phyloP scores from a whole-genome alignment of 75 land plant species.

The Isoetes taiwanensis region DNA sequence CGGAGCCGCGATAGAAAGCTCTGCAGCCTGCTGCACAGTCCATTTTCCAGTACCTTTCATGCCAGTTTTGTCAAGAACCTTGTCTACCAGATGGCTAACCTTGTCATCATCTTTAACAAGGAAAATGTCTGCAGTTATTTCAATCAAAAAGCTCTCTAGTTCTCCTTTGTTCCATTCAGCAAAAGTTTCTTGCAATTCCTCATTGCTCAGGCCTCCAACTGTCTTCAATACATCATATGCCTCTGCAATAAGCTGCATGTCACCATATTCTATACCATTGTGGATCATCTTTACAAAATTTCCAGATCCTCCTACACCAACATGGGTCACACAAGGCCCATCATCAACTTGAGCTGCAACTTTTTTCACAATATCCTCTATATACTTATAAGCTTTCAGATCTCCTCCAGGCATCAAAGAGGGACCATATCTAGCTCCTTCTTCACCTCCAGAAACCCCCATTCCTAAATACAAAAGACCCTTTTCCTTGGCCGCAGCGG shows the following conservation, averaged over 20 bases:
- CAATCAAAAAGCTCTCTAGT: slow-evolving; percentile 22
- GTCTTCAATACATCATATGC: slow-evolving; percentile 18
- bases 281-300: slow-evolving; percentile 22
- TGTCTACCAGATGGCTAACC: background rate
- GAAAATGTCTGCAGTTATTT: slow-evolving; percentile 4
- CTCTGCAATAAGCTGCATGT: slow-evolving; percentile 22
- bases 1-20: background rate
- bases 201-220: slow-evolving; percentile 10
- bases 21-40: background rate
- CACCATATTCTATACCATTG: slow-evolving; percentile 23
- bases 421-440: slow-evolving; percentile 23
- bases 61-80: slow-evolving; percentile 4
- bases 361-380: slow-evolving; percentile 17
- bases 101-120: background rate
- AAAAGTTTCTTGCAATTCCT: slow-evolving; percentile 19
- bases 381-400: slow-evolving; percentile 19
- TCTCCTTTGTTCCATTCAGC: slow-evolving; percentile 17
- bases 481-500: background rate
- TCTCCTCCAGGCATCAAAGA: slow-evolving; percentile 36
- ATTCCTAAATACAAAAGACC: slow-evolving; percentile 9
- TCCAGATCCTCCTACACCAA: slow-evolving; percentile 13
- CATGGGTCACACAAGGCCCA: slow-evolving; percentile 19
- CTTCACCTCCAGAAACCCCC: slow-evolving; percentile 20
- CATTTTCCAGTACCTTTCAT: slow-evolving; percentile 7
- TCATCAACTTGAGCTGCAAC: slow-evolving; percentile 34